Evolutionary conservation across 352 stramenopile genomes (phyloP).

Genomic region (Phytopythium boreale): DNA sequence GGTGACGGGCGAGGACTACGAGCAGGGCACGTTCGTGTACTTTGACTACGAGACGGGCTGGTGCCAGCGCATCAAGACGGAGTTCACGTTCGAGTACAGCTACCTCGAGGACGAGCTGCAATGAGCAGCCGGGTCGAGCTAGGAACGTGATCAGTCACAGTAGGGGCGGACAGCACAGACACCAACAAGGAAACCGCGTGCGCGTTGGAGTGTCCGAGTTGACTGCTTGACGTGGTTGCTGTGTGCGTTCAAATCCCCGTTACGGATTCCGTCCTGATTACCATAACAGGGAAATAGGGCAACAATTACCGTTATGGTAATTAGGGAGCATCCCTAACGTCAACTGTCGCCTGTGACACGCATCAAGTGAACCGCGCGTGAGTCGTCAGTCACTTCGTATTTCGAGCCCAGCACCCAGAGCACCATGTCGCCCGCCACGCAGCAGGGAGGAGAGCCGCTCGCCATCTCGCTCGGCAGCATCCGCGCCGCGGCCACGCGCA

Average conservation of each 20-base stretch:
- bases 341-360: no score
- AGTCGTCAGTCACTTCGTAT: no score
- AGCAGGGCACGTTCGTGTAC: slow-evolving; percentile 99
- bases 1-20: slow-evolving; percentile 97
- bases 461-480: slow-evolving; percentile 61
- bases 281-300: background rate
- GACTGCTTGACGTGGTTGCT: background rate
- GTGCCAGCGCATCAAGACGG: slow-evolving; percentile 98
- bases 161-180: background rate
- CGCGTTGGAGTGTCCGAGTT: background rate
- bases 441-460: slow-evolving; percentile 19
- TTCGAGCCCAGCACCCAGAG: background rate
- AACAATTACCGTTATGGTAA: no score
- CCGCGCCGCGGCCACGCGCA: slow-evolving; percentile 41
- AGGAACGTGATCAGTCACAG: background rate
- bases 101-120: slow-evolving; percentile 94
- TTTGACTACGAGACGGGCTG: slow-evolving; percentile 99
- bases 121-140: slow-evolving; percentile 14
- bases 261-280: background rate
- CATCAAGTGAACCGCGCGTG: no score
- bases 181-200: background rate
- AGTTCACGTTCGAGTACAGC: slow-evolving; percentile 99
- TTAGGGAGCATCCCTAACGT: background rate
- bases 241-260: background rate
- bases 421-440: background rate